Evolutionary conservation across 176 grass and related monocot species (phyloP), one percentile per base, ranked within the genome.

Genomic region (Avena insularis): DNA sequence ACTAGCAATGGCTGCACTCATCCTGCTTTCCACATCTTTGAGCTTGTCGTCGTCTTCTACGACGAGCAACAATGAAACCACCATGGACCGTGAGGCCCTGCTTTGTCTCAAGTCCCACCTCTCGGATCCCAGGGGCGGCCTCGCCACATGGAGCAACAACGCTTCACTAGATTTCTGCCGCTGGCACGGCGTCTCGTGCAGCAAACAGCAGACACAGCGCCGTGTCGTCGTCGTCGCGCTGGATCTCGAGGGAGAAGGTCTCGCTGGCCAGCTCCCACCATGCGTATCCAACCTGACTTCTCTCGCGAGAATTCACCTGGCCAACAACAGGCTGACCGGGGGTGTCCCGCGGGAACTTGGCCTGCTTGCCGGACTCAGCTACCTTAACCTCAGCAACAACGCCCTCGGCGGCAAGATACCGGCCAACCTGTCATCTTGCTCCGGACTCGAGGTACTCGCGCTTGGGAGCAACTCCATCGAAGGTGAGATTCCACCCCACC

Each of bases 381-480:
- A 84, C 76, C 40, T 90, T 6, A 85, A 93, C 80, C 58, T 93
- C 50, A 93, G 84, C 66, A 61, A 20, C 51, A 93, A 93, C 71
- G 17, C 63, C 2, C n/a, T 93, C 2, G 29, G 45, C 20, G 88
- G 91, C 0, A 25, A 1, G 25, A 67, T 93, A 16, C 92, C 92
- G 1, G 14, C 33, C 2, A 19, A 48, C 10, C 43, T 91, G 2
- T 25, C 53, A 1, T 82, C 79, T 0, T 53, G 81, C 6, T 71
- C 78, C 5, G 40, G 16, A 5, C 86, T 93, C 8, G 9, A 53
- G 7, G 38, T 87, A 8, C 38, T 90, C 12, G 64, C 45, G 4
- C 57, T 90, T 1, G 33, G 8, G 10, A 33, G 25, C 27, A 93
- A 88, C 38, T 35, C 17, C 53, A 43, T 89, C 13, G 17, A 46